phyloP scores from a whole-genome alignment of 2,329 filamentous ascomycete species.

The Neopestalotiopsis clavispora region DNA sequence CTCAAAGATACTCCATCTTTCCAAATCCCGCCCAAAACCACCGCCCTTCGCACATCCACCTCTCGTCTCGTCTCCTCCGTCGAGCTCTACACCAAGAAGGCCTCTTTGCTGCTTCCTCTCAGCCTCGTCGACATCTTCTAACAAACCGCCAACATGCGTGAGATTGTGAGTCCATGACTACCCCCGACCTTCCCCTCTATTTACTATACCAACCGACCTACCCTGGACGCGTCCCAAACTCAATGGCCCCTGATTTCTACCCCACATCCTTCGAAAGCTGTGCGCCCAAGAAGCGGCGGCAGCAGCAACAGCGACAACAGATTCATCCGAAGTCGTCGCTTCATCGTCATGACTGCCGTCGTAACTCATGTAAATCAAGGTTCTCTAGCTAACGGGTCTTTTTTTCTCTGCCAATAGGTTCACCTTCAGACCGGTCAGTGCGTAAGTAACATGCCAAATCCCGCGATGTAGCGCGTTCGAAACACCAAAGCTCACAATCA shows the following conservation, averaged over 20 bases:
- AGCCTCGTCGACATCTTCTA: slow-evolving; percentile 1
- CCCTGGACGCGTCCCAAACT: slow-evolving; percentile 20
- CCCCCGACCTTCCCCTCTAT: slow-evolving; percentile 22
- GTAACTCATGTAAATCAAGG: neutral
- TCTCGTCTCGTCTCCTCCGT: slow-evolving; percentile 8
- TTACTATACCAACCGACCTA: slow-evolving; percentile 24
- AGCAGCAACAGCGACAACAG: neutral
- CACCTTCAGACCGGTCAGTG: slow-evolving; percentile 99
- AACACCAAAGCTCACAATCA: slow-evolving; percentile 35
- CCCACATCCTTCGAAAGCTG: slow-evolving; percentile 24
- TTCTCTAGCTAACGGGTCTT: slow-evolving; percentile 54
- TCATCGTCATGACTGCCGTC: neutral
- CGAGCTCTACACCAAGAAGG: slow-evolving; percentile 1
- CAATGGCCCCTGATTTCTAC: slow-evolving; percentile 38
- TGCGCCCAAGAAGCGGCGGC: neutral
- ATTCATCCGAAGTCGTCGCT: neutral
- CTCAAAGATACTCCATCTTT: slow-evolving; percentile 15
- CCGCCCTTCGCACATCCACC: slow-evolving; percentile 7
- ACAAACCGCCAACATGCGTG: slow-evolving; percentile 66
- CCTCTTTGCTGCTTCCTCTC: neutral
- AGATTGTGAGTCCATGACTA: slow-evolving; percentile 64
- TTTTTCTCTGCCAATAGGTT: slow-evolving; percentile 70
- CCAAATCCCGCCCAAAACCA: slow-evolving; percentile 12
- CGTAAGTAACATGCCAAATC: slow-evolving; percentile 63
- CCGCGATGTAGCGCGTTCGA: slow-evolving; percentile 23